Base-by-base conservation (phyloP, 1,139 yeast species). In the Petasospora fabianii region DNA sequence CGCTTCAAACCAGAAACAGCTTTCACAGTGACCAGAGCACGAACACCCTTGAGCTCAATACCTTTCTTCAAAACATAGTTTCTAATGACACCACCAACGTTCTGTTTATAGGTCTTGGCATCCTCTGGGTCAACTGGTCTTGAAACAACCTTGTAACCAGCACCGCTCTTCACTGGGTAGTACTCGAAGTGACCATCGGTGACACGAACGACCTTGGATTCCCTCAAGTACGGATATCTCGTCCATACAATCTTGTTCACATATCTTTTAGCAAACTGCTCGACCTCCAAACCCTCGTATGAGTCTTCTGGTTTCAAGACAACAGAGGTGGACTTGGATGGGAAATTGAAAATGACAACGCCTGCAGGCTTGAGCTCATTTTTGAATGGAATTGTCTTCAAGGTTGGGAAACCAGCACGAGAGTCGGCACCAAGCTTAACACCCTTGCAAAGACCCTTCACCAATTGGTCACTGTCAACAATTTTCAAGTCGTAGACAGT, bases 351-450 rank as follows among this genome's bases (percentile, higher is more conserved):
- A 3, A 94, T 84, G 46, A 73, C 68, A 13, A 90, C 82, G 45
- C 82, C 85, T 44, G 79, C 81, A 42, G 68, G 65, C 38, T 71
- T 75, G 47, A 84, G 63, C 35, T 66, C 64, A 49, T 71, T 63
- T 0, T 69, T 62, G 55, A 80, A 83, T 5, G 90, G 82, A 34
- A 92, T 63, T 0, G 94, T 76, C 35, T 75, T 64, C 54, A 92
- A 69, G 13, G 92, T 71, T 40, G 98, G 98, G 73, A 94, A 92
- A 2, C 97, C 97, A 13, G 96, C 95, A 42, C 84, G 66, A 38
- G 85, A 67, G 5, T 81, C 72, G 21, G 65, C 68, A 33, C 97
- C 97, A 4, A 74, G 64, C 46, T 74, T 69, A 10, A 88, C 95
- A 42, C 85, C 84, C 24, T 74, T 71, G 35, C 77, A 66, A 42